These are phyloP conservation scores for Rhododendron molle DNA, from an alignment of 148 eudicot genomes.

Conservation along the genomic window DNA sequence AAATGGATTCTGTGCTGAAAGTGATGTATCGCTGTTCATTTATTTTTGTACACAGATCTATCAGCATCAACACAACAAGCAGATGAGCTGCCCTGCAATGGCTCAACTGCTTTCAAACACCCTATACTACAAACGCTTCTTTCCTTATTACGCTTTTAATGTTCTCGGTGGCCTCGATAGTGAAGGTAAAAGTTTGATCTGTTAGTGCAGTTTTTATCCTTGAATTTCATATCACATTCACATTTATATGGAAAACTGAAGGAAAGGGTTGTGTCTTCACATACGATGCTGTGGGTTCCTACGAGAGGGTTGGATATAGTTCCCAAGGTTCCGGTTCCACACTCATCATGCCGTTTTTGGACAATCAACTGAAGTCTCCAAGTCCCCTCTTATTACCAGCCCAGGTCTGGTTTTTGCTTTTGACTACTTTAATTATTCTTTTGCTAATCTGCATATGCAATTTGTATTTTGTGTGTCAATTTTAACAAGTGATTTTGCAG, in stretches of 20 bases:
- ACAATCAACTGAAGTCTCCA: conserved; percentile 97
- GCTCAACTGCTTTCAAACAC: conserved; percentile 96
- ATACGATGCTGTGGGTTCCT: conserved; percentile 98
- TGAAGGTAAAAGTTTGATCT: conserved; percentile 47
- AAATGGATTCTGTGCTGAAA: neutral
- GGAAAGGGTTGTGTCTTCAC: conserved; percentile 98
- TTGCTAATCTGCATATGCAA: neutral
- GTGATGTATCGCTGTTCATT: neutral
- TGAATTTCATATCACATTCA: neutral
- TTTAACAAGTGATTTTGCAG: conserved; percentile 25
- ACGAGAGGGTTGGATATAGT: conserved; percentile 95
- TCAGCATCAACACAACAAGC: conserved; percentile 96
- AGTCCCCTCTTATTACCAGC: conserved; percentile 92
- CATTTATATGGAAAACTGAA: conserved; percentile 26
- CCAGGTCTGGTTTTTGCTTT: conserved; percentile 36
- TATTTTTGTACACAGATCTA: conserved; percentile 46
- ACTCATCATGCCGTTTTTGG: conserved; percentile 92
- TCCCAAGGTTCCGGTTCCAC: conserved; percentile 96
- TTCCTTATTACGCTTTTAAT: conserved; percentile 90
- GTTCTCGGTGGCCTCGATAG: conserved; percentile 89
- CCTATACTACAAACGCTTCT: conserved; percentile 94
- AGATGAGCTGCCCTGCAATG: conserved; percentile 98
- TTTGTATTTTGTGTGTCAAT: neutral
- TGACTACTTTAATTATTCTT: neutral
- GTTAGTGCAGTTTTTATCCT: neutral